Conservation (phyloP, 768 basidiomycete genomes). For the Boletus vermiculosoides region DNA sequence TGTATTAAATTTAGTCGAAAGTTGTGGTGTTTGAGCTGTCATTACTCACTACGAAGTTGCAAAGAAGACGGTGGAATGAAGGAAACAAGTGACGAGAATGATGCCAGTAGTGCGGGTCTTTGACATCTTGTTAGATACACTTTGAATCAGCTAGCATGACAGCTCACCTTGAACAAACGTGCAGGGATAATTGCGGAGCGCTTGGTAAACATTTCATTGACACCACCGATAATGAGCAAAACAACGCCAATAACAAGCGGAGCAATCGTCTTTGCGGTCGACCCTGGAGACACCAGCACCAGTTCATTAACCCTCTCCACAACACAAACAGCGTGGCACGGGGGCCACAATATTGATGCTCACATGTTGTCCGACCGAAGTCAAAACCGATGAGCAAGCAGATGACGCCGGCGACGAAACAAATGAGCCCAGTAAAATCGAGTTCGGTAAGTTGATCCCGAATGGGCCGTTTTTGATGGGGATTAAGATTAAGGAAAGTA, state of each 20-base stretch:
- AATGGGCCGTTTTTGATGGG: constrained; percentile 58
- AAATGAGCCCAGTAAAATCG: constrained; percentile 65
- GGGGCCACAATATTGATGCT: constrained; percentile 23
- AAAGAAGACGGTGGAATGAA: constrained; percentile 70
- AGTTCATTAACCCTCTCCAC: background rate
- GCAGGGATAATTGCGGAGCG: constrained; percentile 73
- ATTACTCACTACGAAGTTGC: constrained; percentile 33
- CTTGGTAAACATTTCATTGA: constrained; percentile 64
- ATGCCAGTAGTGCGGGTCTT: constrained; percentile 71
- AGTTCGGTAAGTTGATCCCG: constrained; percentile 59
- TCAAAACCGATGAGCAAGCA: constrained; percentile 72
- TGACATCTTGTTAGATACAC: background rate
- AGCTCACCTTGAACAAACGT: constrained; percentile 63
- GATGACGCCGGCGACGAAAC: constrained; percentile 65
- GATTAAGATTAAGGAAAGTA: constrained; percentile 78
- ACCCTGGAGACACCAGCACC: constrained; percentile 42
- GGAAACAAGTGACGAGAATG: constrained; percentile 53
- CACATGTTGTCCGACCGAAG: constrained; percentile 65
- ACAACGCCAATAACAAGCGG: constrained; percentile 58
- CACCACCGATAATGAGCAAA: constrained; percentile 46
- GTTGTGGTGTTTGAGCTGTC: background rate
- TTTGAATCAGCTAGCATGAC: background rate
- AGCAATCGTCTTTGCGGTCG: constrained; percentile 55
- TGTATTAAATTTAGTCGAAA: background rate
- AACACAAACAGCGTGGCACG: background rate